Evolutionary conservation across 495 filamentous ascomycete species (phyloP).

Genomic region (Daldinia vernicosa): DNA sequence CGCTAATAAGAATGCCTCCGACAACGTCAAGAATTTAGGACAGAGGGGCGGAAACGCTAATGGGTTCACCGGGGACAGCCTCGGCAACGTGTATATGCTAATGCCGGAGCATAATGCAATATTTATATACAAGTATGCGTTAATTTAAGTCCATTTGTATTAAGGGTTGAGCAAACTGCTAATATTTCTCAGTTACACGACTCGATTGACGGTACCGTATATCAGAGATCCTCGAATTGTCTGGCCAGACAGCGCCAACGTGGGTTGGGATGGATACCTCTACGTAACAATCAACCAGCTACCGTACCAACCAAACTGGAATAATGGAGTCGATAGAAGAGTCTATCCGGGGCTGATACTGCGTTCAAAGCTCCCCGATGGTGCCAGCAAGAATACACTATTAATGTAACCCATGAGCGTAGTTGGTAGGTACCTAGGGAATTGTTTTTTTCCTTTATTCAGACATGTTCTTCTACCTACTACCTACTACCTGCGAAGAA

Average conservation of each 20-base stretch:
- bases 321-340: not conserved
- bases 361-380: not conserved
- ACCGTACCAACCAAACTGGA: not conserved
- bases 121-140: constrained; percentile 47
- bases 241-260: not conserved
- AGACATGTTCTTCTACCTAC: not conserved
- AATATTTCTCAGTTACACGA: not conserved
- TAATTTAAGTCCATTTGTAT: not conserved
- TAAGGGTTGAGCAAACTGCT: not conserved
- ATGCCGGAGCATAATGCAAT: constrained; percentile 55
- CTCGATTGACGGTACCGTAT: not conserved
- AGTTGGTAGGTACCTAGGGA: no score
- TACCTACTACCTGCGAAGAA: not conserved
- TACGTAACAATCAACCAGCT: not conserved
- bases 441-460: not conserved
- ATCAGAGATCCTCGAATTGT: not conserved
- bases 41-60: constrained; percentile 52
- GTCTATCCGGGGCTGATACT: not conserved
- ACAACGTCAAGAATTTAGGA: constrained; percentile 49
- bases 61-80: constrained; percentile 49
- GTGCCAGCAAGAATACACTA: not conserved
- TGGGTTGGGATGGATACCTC: not conserved
- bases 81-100: constrained; percentile 52
- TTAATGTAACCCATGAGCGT: not conserved
- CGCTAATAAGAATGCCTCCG: constrained; percentile 47